Evolutionary conservation across 1,284 basidiomycete species (phyloP), one percentile per base, ranked within the genome.

Genomic region (Heimioporus retisporus): DNA sequence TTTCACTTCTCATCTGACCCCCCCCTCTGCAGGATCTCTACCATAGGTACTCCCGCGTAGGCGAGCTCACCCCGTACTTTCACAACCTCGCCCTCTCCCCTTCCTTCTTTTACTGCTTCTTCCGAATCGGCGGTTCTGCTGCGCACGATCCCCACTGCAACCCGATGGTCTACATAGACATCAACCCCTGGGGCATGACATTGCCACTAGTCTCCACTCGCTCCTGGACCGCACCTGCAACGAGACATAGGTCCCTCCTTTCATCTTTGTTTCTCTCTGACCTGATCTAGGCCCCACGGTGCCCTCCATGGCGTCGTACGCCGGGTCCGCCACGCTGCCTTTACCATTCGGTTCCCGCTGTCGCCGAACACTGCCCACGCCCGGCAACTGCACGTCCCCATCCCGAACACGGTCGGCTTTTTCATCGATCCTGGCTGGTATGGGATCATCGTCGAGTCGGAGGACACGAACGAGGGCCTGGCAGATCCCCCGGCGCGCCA

Each of bases 81-180:
- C 90, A 91, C 60, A 88, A 90, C 16, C 78, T 95, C 51, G 90
- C 91, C 2, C 93, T 94, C 76, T 85, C 93, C 23, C 93, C 93
- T 1, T 93, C 93, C 28, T 94, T 94, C 77, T 95, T 94, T 82
- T 93, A 95, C 75, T 88, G 91, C 42, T 90, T 94, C 57, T 88
- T 95, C 65, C 87, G 92, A 14, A 86, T 87, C 0, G 85, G 86
- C 2, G 75, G 68, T 55, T 82, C 86, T 31, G 78, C 82, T 63
- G 82, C 83, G 25, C 77, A 77, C 43, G 77, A 78, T 66, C 76
- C 75, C 43, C 74, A 77, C 21, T 88, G 87, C 7, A 94, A 94
- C 73, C 93, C 93, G 0, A 83, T 94, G 51, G 85, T 85, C 21
- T 88, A 93, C 74, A 79, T 95, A 62, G 92, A 95, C 77, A 79